A percentile compares a stretch with the other conserved stretches of the same genome.
These are phyloP conservation scores for Bothriochloa decipiens DNA, from an alignment of 176 grass and related monocot genomes.

Conservation along the genomic window DNA sequence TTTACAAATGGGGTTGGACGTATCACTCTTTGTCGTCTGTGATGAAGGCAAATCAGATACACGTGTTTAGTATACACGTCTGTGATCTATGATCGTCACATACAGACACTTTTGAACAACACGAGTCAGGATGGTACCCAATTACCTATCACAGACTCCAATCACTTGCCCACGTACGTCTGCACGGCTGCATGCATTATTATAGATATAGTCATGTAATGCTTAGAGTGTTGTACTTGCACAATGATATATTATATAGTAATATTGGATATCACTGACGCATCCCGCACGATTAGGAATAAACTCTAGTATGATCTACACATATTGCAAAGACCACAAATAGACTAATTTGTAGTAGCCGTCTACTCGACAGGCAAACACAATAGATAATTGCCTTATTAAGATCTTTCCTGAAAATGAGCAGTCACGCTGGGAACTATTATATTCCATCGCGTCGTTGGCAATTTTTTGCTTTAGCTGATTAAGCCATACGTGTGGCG, in stretches of 20 bases:
- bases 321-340: background rate
- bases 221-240: conserved; percentile 12
- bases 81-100: no score
- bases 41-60: no score
- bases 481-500: conserved; percentile 8
- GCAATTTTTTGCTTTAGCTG: background rate
- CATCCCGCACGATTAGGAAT: conserved; percentile 26
- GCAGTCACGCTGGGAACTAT: background rate
- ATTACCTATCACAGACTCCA: no score
- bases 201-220: background rate
- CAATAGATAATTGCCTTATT: conserved; percentile 24
- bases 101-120: no score
- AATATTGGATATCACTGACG: background rate
- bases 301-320: conserved; percentile 15
- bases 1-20: no score
- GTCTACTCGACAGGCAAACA: conserved; percentile 39
- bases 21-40: no score
- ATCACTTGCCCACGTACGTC: no score
- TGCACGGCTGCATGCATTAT: no score
- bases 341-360: conserved; percentile 33
- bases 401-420: background rate
- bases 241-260: background rate
- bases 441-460: background rate
- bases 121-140: no score
- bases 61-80: no score